Evolutionary conservation across 1,139 yeast species (phyloP), one percentile per base, ranked within the genome.

Genomic region (Saccharomycopsis hybrid): DNA sequence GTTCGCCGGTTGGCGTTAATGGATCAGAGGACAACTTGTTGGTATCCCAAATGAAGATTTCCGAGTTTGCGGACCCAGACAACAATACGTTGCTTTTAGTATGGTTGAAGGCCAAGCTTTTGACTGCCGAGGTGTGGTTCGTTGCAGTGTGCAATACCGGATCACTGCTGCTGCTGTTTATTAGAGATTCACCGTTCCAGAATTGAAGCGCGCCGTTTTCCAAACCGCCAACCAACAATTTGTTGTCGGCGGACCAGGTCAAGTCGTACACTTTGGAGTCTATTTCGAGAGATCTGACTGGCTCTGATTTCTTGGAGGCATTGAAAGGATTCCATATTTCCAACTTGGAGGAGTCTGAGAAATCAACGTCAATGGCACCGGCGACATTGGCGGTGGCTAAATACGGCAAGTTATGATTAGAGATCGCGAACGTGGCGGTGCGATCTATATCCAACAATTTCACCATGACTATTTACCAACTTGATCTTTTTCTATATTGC

Each of bases 341-440:
- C 54, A 92, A 70, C 31, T 77, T 69, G 2, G 96, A 82, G 37
- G 82, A 75, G 37, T 95, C 80, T 46, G 90, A 82, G 67, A 90
- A 89, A 62, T 85, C 80, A 47, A 85, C 86, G 62, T 88, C 97
- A 59, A 92, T 85, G 13, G 97, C 95, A 13, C 97, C 97, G 0
- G 97, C 92, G 25, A 87, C 87, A 0, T 97, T 85, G 41, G 96
- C 98, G 1, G 96, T 80, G 30, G 88, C 97, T 59, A 90, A 67
- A 53, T 80, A 67, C 29, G 96, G 95, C 54, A 82, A 71, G 48
- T 76, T 69, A 59, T 82, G 87, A 61, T 75, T 79, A 51, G 96
- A 87, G 97, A 97, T 92, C 47, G 97, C 95, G 68, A 92, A 88
- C 37, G 96, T 83, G 46, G 97, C 89, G 18, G 97, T 87, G 59